Evolutionary conservation across 371 early-diverging fungal genomes (phyloP), one percentile per base, ranked within the genome.

Genomic region (Caulochytrium protostelioides): DNA sequence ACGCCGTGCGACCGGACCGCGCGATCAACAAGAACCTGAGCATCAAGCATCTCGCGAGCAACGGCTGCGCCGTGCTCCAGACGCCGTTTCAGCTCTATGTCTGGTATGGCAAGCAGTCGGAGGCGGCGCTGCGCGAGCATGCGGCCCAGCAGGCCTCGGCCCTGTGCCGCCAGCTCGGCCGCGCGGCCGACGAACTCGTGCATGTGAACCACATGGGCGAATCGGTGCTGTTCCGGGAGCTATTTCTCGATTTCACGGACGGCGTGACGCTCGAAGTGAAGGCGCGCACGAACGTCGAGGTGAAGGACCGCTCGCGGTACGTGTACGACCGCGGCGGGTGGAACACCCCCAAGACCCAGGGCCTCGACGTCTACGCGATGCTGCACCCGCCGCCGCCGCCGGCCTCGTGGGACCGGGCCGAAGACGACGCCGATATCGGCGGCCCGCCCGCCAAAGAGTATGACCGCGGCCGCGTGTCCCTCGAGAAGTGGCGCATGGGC

Each of bases 241-340:
- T 32, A 26, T 54, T 54, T 35, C 30, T 37, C 2, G 55, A 54
- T 31, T 54, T 50, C 50, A 34, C 43, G 7, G 42, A 41, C 21
- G 46, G 30, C 28, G 40, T 41, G n/a, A 42, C 40, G 2, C 32
- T 53, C 25, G 43, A 50, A 28, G 46, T 54, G 10, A 30, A 23
- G 23, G 16, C 22, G 22, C 27, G 31, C 8, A 22, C 33, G 15
- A 54, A 54, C 27, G 43, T 54, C 14, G 37, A 21, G 9, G 36
- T 37, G 13, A 54, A 54, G 31, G 55, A 54, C 20, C 46, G 32
- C 27, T 18, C 37, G 4, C 38, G 55, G 17, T 26, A 20, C 13
- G 47, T 41, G 5, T 54, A 47, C 35, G 55, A 50, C 26, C 35
- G 50, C 22, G 55, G 50, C 3, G 49, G 39, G 25, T 43, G 42